phyloP scores from a whole-genome alignment of 768 basidiomycete genomes.

The Leccinellum luteum region DNA sequence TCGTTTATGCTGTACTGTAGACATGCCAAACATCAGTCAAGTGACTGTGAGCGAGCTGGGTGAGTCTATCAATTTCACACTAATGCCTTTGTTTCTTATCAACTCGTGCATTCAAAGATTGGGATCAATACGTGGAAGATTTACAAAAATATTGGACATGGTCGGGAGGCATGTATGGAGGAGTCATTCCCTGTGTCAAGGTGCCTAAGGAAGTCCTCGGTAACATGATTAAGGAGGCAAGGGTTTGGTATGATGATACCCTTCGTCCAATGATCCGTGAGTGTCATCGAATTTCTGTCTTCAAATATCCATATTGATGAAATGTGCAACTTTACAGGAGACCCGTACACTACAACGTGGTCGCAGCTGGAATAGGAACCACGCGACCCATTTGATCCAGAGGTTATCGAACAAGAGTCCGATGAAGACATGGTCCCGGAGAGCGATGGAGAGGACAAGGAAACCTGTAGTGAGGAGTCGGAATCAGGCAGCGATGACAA shows the following conservation, averaged over 20 bases:
- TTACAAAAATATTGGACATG: background rate
- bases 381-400: background rate
- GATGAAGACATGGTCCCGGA: background rate
- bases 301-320: background rate
- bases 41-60: background rate
- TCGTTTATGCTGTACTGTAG: background rate
- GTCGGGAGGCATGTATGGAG: background rate
- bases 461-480: too few relatives aligned
- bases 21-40: background rate
- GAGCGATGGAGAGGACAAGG: background rate
- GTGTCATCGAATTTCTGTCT: background rate
- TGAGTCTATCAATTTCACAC: background rate
- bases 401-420: background rate
- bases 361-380: background rate
- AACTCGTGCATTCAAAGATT: too few relatives aligned
- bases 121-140: too few relatives aligned
- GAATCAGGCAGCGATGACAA: too few relatives aligned
- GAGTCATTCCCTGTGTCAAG: background rate
- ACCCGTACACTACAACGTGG: background rate
- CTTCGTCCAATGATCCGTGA: background rate
- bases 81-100: background rate
- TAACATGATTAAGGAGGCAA: background rate
- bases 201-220: background rate
- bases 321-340: background rate
- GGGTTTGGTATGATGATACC: background rate